phyloP scores from a whole-genome alignment of 345 rosid genomes.

The Eutrema yunnanense region DNA sequence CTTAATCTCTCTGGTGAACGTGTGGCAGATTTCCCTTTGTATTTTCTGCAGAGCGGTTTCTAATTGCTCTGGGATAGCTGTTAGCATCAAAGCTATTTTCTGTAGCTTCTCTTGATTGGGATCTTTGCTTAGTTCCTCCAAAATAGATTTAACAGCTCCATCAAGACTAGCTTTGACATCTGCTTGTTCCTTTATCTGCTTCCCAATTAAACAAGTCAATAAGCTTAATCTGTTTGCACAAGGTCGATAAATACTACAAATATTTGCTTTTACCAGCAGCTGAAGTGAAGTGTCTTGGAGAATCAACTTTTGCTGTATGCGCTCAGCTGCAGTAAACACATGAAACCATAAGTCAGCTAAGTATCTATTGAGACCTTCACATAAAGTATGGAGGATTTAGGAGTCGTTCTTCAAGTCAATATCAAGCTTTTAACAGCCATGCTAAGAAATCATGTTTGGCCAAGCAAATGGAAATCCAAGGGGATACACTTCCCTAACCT shows the following conservation, averaged over 20 bases:
- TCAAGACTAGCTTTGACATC: constrained; percentile 50
- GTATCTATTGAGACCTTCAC: background rate
- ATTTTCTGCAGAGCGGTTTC: constrained; percentile 47
- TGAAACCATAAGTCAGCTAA: background rate
- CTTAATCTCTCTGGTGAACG: constrained; percentile 51
- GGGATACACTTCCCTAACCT: background rate
- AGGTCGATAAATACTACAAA: constrained; percentile 1
- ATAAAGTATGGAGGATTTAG: background rate
- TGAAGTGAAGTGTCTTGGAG: constrained; percentile 56
- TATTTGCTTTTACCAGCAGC: constrained; percentile 47
- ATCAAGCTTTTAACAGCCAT: background rate
- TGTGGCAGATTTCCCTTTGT: constrained; percentile 47
- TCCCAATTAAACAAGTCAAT: constrained; percentile 24
- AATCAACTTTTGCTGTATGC: constrained; percentile 59
- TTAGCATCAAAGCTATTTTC: constrained; percentile 41
- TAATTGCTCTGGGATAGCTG: constrained; percentile 50
- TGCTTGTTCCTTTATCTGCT: constrained; percentile 66
- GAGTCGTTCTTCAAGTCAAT: background rate
- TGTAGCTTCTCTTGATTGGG: constrained; percentile 44
- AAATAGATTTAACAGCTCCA: constrained; percentile 55
- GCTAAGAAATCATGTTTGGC: background rate
- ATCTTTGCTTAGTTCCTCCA: constrained; percentile 52
- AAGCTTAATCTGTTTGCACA: constrained; percentile 2
- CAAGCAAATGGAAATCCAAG: background rate
- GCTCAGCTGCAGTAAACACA: constrained; percentile 53